Conservation (phyloP, 306 rosid species). For the Rosa lucieae region DNA sequence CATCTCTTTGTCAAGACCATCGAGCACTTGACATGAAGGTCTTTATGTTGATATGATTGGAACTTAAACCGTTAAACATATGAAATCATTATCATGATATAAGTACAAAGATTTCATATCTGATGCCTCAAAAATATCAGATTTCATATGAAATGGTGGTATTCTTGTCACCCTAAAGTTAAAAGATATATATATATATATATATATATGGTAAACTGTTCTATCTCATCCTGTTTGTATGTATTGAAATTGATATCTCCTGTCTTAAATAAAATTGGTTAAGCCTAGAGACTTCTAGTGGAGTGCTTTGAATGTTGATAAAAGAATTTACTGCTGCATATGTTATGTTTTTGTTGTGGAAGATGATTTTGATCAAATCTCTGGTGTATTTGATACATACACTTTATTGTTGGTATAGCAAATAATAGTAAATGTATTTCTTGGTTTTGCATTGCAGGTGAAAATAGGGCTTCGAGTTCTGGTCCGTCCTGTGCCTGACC, state of each 20-base stretch:
- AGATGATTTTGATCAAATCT: background rate
- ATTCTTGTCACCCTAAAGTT: background rate
- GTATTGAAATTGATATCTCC: background rate
- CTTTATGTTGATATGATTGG: background rate
- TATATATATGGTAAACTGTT: background rate
- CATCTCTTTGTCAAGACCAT: background rate
- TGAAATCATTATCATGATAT: background rate
- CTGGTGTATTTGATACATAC: background rate
- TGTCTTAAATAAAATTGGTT: background rate
- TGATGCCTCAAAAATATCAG: background rate
- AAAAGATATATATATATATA: too few relatives aligned
- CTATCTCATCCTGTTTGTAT: background rate
- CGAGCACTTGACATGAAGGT: background rate
- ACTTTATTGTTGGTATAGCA: background rate
- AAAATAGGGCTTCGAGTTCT: conserved; percentile 81
- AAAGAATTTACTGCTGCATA: background rate
- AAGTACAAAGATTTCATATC: background rate
- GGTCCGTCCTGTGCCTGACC: conserved; percentile 64
- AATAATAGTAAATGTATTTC: background rate
- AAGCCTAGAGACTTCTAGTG: background rate
- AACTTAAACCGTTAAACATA: background rate
- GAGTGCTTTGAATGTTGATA: background rate
- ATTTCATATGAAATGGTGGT: background rate
- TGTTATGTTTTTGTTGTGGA: background rate
- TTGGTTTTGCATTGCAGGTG: conserved; percentile 50